These are phyloP conservation scores for Babesia divergens DNA, from an alignment of 169 alveolate genomes.

Conservation along the genomic window DNA sequence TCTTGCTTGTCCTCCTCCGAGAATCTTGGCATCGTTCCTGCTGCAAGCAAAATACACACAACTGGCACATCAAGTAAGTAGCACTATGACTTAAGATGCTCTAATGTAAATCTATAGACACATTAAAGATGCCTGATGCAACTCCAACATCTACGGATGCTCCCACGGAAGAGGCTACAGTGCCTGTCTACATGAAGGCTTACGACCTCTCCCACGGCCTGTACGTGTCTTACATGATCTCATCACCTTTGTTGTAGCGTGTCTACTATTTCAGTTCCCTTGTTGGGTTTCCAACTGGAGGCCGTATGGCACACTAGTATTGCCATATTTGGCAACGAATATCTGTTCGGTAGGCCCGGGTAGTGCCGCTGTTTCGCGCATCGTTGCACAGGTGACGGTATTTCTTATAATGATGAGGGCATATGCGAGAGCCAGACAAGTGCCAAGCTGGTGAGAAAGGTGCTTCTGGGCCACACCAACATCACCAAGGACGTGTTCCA, in stretches of 20 bases:
- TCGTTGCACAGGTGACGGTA: slow-evolving; percentile 19
- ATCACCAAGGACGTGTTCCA: slow-evolving; percentile 43
- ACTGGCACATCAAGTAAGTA: no score
- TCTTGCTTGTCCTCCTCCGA: no score
- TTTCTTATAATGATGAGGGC: slow-evolving; percentile 5
- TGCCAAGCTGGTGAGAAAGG: not conserved
- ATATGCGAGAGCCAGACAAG: slow-evolving; percentile 13
- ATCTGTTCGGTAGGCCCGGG: slow-evolving; percentile 27
- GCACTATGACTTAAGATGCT: not conserved
- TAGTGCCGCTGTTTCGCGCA: not conserved
- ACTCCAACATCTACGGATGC: not conserved
- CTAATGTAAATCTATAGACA: not conserved
- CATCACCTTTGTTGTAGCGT: not conserved
- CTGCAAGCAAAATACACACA: no score
- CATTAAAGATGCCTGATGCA: not conserved
- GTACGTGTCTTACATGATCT: not conserved
- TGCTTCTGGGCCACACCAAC: slow-evolving; percentile 19
- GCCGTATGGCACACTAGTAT: slow-evolving; percentile 50
- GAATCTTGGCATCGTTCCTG: no score
- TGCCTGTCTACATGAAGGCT: slow-evolving; percentile 42
- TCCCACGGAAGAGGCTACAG: not conserved
- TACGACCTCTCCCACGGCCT: slow-evolving; percentile 52
- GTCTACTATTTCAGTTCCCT: slow-evolving; percentile 9
- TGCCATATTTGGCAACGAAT: slow-evolving; percentile 45
- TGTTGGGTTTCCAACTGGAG: slow-evolving; percentile 39